Evolutionary conservation across 2,329 filamentous ascomycete genomes (phyloP), one percentile per base, ranked within the genome.

Genomic region (Aciculosporium take): DNA sequence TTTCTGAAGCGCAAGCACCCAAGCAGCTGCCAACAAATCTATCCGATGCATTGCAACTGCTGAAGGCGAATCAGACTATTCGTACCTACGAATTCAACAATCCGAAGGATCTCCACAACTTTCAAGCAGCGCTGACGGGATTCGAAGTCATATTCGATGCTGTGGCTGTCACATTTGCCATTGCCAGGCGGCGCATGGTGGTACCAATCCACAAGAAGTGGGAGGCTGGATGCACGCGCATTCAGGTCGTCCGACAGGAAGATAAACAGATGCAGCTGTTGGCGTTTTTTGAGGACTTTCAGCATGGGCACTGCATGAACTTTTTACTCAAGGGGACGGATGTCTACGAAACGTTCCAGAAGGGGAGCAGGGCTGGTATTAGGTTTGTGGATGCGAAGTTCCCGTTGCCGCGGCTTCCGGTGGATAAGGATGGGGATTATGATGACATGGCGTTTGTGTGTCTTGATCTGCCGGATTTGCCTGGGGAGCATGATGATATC

Each of bases 121-220:
- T 94, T 59, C 76, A 94, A 56, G 67, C 70, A 37, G 82, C 84
- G 3, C 65, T 94, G 42, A 94, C 86, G 0, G 85, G 87, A 0
- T 93, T 82, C 59, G 68, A 69, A 21, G 84, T 94, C 13, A 63
- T 82, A 7, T 87, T 80, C 49, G 82, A 86, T 55, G 76, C 77
- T 6, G 61, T 84, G 40, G 85, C 85, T 5, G 68, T 72, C 7
- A 78, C 76, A 0, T 84, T 94, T 58, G 79, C 81, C 44, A 94
- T 94, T 49, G 79, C 87, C 1, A 78, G 87, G 24, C 77, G 84
- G 37, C 76, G 84, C 49, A 91, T 88, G 81, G 84, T 94, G 10
- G 85, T 94, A 13, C 85, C 85, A 0, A 89, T 94, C 49, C 84
- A 93, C 65, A 94, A 94, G 64, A 91, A 91, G 59, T 93, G 85